phyloP scores from a whole-genome alignment of 208 protist species.

The Wallacemonas sp. region DNA sequence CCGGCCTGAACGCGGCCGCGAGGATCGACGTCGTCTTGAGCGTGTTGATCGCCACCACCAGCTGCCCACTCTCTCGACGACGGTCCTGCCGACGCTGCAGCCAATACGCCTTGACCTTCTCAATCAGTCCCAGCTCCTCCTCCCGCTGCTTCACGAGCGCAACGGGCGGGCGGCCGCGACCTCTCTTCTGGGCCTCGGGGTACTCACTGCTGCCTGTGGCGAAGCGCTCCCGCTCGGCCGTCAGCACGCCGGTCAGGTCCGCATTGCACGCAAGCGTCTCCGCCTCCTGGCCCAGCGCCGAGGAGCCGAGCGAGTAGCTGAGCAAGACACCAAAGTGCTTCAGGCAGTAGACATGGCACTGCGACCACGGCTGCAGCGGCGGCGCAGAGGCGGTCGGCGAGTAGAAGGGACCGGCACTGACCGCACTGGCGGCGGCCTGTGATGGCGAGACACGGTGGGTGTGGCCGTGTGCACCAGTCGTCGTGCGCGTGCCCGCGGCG shows the following conservation, averaged over 20 bases:
- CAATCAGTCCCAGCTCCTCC: constrained; percentile 33
- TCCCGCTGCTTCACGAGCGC: constrained; percentile 37
- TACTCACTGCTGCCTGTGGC: constrained; percentile 11
- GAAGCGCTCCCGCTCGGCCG: neutral
- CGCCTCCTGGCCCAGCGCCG: constrained; percentile 34
- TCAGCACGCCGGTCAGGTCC: constrained; percentile 47
- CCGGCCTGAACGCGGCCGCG: constrained; percentile 53
- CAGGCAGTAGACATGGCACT: constrained; percentile 64
- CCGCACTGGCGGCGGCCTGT: too few relatives aligned
- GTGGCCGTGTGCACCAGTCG: too few relatives aligned
- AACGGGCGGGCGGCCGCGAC: constrained; percentile 47
- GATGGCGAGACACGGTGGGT: too few relatives aligned
- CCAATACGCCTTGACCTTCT: constrained; percentile 63
- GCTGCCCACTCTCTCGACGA: constrained; percentile 30
- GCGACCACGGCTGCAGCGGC: constrained; percentile 34
- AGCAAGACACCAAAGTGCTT: constrained; percentile 55
- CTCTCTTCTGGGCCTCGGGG: constrained; percentile 22
- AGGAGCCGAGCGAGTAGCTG: constrained; percentile 34
- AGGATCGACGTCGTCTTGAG: constrained; percentile 36
- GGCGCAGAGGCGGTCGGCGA: neutral
- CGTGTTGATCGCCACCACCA: constrained; percentile 51
- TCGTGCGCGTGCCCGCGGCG: neutral
- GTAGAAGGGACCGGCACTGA: too few relatives aligned
- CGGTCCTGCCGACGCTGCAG: constrained; percentile 44
- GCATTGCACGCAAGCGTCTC: constrained; percentile 44